Conservation (phyloP, 2,329 filamentous ascomycete species). For the Microdochium trichocladiopsis region DNA sequence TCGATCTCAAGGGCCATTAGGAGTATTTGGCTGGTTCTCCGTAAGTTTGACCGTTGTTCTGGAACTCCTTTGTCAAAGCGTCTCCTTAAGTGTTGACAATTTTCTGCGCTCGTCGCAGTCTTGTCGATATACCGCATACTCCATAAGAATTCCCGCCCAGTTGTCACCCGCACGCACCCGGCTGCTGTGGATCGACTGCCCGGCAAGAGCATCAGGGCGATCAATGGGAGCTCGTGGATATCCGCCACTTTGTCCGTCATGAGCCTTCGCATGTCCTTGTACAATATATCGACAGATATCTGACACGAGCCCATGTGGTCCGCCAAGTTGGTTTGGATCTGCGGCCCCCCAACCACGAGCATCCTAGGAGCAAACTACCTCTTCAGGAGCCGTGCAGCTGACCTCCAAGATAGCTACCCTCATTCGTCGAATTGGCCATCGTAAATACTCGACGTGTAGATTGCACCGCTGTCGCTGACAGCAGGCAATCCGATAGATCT, state of each 20-base stretch:
- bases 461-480: too few species aligned
- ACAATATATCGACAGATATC: neutral
- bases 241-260: neutral
- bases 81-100: slow-evolving; percentile 12
- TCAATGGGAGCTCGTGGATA: slow-evolving; percentile 12
- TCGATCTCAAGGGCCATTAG: slow-evolving; percentile 61
- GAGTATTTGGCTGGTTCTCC: slow-evolving; percentile 47
- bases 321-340: neutral
- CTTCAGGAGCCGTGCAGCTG: neutral
- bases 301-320: neutral
- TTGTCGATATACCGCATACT: slow-evolving; percentile 31
- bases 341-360: neutral
- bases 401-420: slow-evolving; percentile 1
- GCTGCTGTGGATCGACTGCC: slow-evolving; percentile 16
- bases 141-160: slow-evolving; percentile 28
- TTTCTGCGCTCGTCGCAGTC: slow-evolving; percentile 34
- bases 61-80: slow-evolving; percentile 29
- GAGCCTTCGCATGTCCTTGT: neutral
- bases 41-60: slow-evolving; percentile 44
- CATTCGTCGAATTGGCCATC: neutral
- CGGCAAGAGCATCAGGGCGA: slow-evolving; percentile 25
- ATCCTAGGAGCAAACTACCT: neutral
- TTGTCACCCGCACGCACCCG: slow-evolving; percentile 17
- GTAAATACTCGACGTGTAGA: too few species aligned
- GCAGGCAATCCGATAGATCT: too few species aligned